These are phyloP conservation scores for Talaromyces wortmannii DNA, from an alignment of 495 filamentous ascomycete genomes.

Conservation along the genomic window DNA sequence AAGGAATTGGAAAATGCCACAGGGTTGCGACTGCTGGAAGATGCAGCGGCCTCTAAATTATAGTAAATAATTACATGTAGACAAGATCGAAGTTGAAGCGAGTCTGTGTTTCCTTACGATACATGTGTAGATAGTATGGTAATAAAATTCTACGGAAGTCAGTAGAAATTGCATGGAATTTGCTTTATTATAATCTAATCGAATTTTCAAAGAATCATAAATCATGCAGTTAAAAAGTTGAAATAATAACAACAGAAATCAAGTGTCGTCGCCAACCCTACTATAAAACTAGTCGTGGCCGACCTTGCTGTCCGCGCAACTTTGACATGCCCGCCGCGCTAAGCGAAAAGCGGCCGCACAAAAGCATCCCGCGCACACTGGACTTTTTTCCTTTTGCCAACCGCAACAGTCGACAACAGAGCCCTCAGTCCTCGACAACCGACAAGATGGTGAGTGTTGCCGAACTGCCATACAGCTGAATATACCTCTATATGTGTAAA, in stretches of 20 bases:
- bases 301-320: conserved; percentile 2
- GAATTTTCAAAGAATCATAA: neutral
- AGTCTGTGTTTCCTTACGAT: neutral
- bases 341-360: conserved; percentile 39
- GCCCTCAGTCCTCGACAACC: conserved; percentile 26
- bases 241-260: neutral
- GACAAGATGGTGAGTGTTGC: conserved; percentile 44
- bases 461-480: conserved; percentile 18
- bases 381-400: neutral
- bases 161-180: too few relatives aligned
- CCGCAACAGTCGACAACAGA: conserved; percentile 23
- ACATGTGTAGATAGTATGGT: neutral
- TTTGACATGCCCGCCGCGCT: conserved; percentile 15
- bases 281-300: conserved; percentile 11
- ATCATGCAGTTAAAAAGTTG: neutral
- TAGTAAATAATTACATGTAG: conserved; percentile 7
- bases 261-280: conserved; percentile 37
- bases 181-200: neutral
- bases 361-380: conserved; percentile 32
- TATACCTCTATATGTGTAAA: neutral
- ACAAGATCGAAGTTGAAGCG: neutral
- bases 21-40: conserved; percentile 47
- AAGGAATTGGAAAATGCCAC: conserved; percentile 56
- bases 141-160: too few relatives aligned
- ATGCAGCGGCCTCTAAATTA: conserved; percentile 28